A percentile compares a stretch with the other conserved stretches of the same genome.
phyloP scores from a whole-genome alignment of 2,329 filamentous ascomycete genomes.

The Neofusicoccum cordaticola region DNA sequence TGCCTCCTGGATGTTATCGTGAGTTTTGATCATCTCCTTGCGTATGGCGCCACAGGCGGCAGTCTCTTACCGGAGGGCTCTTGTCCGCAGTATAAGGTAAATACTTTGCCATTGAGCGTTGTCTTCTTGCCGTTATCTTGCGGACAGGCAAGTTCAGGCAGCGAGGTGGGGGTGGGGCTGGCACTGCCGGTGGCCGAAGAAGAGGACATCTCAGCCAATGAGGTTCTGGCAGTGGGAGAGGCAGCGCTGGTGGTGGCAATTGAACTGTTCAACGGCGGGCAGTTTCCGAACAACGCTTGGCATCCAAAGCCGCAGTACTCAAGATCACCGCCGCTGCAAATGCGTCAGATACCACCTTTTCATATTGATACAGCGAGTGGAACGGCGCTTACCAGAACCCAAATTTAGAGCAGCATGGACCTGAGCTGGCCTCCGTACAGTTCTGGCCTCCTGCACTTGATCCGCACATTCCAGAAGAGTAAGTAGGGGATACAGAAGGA shows the following conservation, averaged over 20 bases:
- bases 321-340: conserved; percentile 13
- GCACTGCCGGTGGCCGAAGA: neutral
- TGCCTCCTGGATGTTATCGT: neutral
- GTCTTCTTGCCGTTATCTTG: neutral
- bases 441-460: neutral
- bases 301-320: conserved; percentile 36
- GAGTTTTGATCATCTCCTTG: too few species aligned
- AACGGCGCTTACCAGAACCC: neutral
- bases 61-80: neutral
- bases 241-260: neutral
- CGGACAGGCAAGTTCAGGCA: neutral
- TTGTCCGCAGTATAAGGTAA: neutral
- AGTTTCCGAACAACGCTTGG: conserved; percentile 19
- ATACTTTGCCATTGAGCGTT: neutral
- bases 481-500: neutral
- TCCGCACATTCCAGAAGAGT: neutral
- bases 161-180: neutral
- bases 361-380: too few species aligned
- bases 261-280: conserved; percentile 18
- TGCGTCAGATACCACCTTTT: neutral
- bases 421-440: neutral
- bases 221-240: neutral
- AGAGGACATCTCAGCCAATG: neutral
- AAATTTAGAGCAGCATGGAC: conserved; percentile 4
- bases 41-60: neutral